Evolutionary conservation across 108 stramenopile genomes (phyloP), one percentile per base, ranked within the genome.

Genomic region (Cyclotella choctawhatcheeana): DNA sequence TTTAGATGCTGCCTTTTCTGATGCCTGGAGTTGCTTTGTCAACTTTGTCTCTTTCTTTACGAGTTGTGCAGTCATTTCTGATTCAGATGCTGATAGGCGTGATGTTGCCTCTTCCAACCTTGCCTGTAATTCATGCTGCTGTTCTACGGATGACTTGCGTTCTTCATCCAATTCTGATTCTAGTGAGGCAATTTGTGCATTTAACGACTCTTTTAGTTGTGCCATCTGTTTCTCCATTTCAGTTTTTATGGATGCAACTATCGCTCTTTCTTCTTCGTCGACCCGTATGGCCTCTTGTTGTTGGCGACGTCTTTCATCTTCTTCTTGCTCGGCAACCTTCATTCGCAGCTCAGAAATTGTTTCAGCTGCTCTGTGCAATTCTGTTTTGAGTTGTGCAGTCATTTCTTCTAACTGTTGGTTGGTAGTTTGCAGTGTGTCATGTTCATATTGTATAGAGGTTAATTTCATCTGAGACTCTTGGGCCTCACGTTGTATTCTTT

Each of bases 341-440:
- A 61, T 71, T 26, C 67, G 50, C 14, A 80, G 58, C 18, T 56
- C 54, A 4, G 79, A 61, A 44, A 80, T 80, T 37, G 79, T 64
- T 64, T 80, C 79, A 17, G 79, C 79, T 25, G 79, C 79, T 33
- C 79, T 71, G 34, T 80, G 79, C 26, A 80, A 48, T 44, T 80
- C 79, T 53, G 51, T 55, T 64, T 61, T 62, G 26, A 80, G 71
- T 34, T 80, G 79, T 24, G 68, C 61, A 34, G 66, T 62, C 14
- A 45, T 48, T 1, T 31, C 16, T 40, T 73, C 67, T 21, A 73
- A 32, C 34, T 80, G 67, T 48, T 80, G 47, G 29, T 72, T 80
- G 32, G 61, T 69, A 22, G 21, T 22, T 64, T 73, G 53, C 16
- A 73, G 67, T 55, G 72, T 51, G 44, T 64, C 18, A 10, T 53